Evolutionary conservation across 345 rosid species (phyloP).

Genomic region (Salix suchowensis): DNA sequence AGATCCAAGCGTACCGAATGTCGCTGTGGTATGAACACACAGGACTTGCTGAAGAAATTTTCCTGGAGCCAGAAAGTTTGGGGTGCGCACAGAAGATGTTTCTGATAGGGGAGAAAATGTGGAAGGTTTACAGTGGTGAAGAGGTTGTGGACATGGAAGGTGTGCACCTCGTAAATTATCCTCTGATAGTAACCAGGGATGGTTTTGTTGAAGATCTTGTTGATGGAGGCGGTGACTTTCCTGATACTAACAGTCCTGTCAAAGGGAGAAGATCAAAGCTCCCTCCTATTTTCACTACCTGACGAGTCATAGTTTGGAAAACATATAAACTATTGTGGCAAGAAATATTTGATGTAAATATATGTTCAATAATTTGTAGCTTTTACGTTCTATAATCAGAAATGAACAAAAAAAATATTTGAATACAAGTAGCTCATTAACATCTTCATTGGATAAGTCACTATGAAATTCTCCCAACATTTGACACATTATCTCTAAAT

Average conservation of each 20-base stretch:
- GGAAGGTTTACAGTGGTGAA: constrained; percentile 64
- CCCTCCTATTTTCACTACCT: constrained; percentile 65
- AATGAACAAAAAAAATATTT: too few species aligned
- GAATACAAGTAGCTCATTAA: too few species aligned
- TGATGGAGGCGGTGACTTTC: constrained; percentile 45
- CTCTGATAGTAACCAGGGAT: constrained; percentile 46
- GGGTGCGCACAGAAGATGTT: constrained; percentile 53
- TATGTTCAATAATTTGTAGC: background rate
- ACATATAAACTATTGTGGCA: background rate
- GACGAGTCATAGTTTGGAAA: background rate
- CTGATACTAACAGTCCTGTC: constrained; percentile 69
- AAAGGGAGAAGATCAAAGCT: constrained; percentile 68
- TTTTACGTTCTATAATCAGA: too few species aligned
- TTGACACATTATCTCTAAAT: too few species aligned
- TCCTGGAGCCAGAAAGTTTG: constrained; percentile 49
- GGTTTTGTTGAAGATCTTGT: constrained; percentile 52
- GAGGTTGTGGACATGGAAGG: constrained; percentile 68
- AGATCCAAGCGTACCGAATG: constrained; percentile 50
- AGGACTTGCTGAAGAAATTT: constrained; percentile 32
- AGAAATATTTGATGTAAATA: background rate
- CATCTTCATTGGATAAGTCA: too few species aligned
- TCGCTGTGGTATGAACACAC: constrained; percentile 80
- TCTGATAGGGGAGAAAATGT: constrained; percentile 58
- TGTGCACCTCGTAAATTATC: constrained; percentile 65
- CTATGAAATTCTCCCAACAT: too few species aligned